Base-by-base conservation (phyloP, 164 flowering plant species). In the Chimonanthus salicifolius region DNA sequence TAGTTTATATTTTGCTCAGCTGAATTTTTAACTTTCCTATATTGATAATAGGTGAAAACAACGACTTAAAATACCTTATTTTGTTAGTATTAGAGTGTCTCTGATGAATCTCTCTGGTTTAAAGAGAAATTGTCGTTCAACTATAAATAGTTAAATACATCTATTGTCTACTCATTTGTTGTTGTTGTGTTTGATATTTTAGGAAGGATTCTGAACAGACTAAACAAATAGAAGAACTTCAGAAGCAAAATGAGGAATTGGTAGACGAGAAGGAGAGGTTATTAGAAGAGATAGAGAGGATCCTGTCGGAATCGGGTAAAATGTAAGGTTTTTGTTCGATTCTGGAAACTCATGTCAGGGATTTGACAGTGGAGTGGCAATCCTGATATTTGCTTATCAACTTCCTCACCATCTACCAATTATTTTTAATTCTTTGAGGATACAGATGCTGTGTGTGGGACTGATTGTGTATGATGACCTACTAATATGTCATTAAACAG, bases 191-290 rank as follows among this genome's bases (percentile, higher is more conserved):
- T 49, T 8, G 44, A 7, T 43, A 58, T 82, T 79, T 75, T 88
- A 91, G 97, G 81, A 91, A 91, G 85, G 97, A 91, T 76, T 89
- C 97, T 16, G 97, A 91, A 71, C 97, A 89, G 78, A 91, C 97
- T 10, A 91, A 87, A 74, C 97, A 91, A 74, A 89, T 91, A 75
- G 96, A 91, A 80, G 97, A 88, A 74, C 89, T 91, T 62, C 90
- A 89, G 78, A 88, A 84, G 81, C 86, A 85, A 80, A 91, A 89
- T 5, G 84, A 89, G 67, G 97, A 88, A 4, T 66, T 91, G 76
- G 68, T 44, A 2, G 87, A 85, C 4, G 92, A 89, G 73, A 91
- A 89, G 67, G 97, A 89, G 73, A 84, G 91, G 58, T 85, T 91
- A 6, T 70, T 91, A 18, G 91, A 88, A 80, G 97, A 89, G 79